These are phyloP conservation scores for Paraphoma sp. DNA, from an alignment of 2,329 filamentous ascomycete genomes.

Conservation along the genomic window DNA sequence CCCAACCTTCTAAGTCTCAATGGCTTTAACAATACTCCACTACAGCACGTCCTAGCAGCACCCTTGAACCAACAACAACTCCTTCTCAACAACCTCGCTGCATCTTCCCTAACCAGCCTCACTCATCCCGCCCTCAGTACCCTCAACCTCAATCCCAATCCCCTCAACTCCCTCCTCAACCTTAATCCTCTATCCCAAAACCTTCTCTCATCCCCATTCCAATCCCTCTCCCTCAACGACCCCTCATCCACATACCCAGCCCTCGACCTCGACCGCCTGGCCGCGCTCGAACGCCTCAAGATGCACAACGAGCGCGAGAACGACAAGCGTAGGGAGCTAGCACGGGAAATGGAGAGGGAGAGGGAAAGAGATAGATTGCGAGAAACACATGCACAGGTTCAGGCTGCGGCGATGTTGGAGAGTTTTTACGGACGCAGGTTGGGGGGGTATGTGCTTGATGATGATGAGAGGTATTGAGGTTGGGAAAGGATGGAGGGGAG, in stretches of 20 bases:
- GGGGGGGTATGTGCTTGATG: neutral
- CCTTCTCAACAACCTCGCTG: neutral
- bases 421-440: neutral
- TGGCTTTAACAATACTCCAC: no score
- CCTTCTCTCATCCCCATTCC: neutral
- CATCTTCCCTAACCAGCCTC: neutral
- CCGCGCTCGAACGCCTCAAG: neutral
- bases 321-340: neutral
- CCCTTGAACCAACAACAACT: neutral
- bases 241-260: no score
- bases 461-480: neutral
- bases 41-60: no score
- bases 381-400: slow-evolving; percentile 3
- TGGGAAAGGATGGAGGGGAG: neutral
- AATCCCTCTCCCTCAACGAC: no score
- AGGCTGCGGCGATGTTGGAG: slow-evolving; percentile 2
- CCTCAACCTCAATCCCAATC: neutral
- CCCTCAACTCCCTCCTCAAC: neutral
- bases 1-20: neutral
- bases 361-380: slow-evolving; percentile 2
- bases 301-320: no score
- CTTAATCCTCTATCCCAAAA: neutral
- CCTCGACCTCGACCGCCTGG: neutral
- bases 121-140: neutral
- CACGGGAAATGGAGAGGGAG: slow-evolving; percentile 1